Evolutionary conservation across 2,329 filamentous ascomycete species (phyloP), one percentile per base, ranked within the genome.

Genomic region (Pyrenophora teres): DNA sequence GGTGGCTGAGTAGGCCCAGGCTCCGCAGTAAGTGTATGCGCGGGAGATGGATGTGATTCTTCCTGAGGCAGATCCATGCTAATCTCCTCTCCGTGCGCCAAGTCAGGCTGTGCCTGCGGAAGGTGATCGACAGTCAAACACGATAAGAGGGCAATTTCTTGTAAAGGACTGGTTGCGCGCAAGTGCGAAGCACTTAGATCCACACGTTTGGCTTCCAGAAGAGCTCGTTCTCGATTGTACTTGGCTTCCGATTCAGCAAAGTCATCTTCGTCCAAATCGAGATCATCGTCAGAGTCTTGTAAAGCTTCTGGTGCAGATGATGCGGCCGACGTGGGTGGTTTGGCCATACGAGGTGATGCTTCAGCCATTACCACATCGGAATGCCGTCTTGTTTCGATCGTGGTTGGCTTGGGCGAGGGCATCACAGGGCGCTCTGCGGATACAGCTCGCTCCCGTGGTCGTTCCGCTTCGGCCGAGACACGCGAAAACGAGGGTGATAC

Each of bases 191-290:
- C 67, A 56, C 73, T 77, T 6, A 80, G 57, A 48, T 80, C 77
- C 18, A 76, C 67, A 46, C 75, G 70, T 52, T 76, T 74, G 3
- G 75, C 67, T 55, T 77, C 75, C 5, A 80, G 67, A 41, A 71
- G 67, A 10, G 77, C 67, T 57, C 77, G 78, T 50, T 78, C 73
- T 8, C 74, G 68, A 37, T 77, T 76, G 54, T 78, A 80, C 41
- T 77, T 79, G 4, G 74, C 75, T 61, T 79, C 76, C 16, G 74
- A 74, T 27, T 77, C 71, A 7, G 76, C 76, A 45, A 77, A 74
- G 46, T 79, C 74, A 30, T 68, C 76, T 50, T 80, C 77, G 30
- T 76, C 74, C 9, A 77, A 67, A 55, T 79, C 77, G 45, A 78
- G 67, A 41, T 77, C 77, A 43, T 80, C 78, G 16, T 80, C 78